phyloP scores from a whole-genome alignment of 1,139 yeast genomes.

The Hyphopichia fennica region DNA sequence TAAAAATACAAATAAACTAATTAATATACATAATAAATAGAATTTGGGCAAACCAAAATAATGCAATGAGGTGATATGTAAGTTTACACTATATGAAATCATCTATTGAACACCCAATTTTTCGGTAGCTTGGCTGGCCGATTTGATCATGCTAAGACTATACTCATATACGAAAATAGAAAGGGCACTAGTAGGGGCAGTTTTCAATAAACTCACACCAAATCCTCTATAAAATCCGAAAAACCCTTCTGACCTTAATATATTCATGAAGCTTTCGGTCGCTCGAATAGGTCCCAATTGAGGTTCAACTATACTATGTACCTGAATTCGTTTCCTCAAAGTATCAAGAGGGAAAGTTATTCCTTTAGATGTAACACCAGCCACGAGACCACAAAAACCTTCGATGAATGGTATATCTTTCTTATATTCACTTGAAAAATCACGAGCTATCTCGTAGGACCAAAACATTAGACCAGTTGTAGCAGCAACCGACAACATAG shows the following conservation, averaged over 20 bases:
- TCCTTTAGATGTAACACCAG: constrained; percentile 75
- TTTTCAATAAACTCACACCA: constrained; percentile 64
- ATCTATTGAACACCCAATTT: background rate
- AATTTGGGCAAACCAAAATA: background rate
- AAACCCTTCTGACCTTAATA: constrained; percentile 57
- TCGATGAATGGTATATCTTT: constrained; percentile 49
- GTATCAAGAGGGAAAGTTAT: constrained; percentile 85
- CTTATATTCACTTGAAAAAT: constrained; percentile 22
- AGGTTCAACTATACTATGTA: constrained; percentile 37
- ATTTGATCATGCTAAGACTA: constrained; percentile 13
- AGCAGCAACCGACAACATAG: constrained; percentile 62
- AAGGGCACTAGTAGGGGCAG: constrained; percentile 81
- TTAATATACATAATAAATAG: background rate
- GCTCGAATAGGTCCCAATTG: constrained; percentile 14
- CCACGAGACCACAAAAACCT: constrained; percentile 69
- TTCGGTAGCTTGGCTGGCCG: background rate
- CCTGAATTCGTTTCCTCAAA: constrained; percentile 74
- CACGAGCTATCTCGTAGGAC: constrained; percentile 55
- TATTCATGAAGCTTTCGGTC: constrained; percentile 21
- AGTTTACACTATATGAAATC: background rate
- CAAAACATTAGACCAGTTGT: constrained; percentile 71
- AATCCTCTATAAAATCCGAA: constrained; percentile 75
- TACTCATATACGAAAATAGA: constrained; percentile 74
- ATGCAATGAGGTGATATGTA: too few relatives aligned
- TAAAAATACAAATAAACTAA: background rate